These are phyloP conservation scores for Nasturtium officinale DNA, from an alignment of 345 rosid genomes.

Conservation along the genomic window DNA sequence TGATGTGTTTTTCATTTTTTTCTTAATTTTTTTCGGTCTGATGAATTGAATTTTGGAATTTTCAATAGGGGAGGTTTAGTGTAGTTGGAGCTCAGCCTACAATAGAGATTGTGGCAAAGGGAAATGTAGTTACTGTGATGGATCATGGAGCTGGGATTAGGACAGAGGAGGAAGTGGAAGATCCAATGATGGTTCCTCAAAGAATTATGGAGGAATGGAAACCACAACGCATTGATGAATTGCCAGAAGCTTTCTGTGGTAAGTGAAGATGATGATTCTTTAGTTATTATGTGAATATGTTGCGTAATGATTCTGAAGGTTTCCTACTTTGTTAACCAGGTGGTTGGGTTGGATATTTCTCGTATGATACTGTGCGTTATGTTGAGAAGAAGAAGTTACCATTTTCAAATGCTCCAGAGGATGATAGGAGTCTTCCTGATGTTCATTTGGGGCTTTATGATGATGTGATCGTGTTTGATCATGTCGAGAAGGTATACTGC, in stretches of 20 bases:
- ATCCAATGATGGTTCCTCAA: conserved; percentile 87
- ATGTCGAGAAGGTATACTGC: conserved; percentile 73
- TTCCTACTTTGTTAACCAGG: conserved; percentile 47
- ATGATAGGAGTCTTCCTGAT: conserved; percentile 93
- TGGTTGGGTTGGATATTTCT: conserved; percentile 98
- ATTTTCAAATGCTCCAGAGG: conserved; percentile 67
- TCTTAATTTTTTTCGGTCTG: not conserved
- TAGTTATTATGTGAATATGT: not conserved
- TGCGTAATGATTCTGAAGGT: not conserved
- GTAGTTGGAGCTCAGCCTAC: conserved; percentile 91
- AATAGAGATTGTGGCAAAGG: conserved; percentile 83
- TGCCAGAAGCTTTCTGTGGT: conserved; percentile 92
- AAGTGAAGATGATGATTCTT: conserved; percentile 30
- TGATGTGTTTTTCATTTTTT: not conserved
- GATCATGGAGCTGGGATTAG: conserved; percentile 65
- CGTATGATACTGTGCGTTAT: conserved; percentile 89
- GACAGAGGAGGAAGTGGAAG: conserved; percentile 81
- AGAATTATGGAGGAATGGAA: conserved; percentile 82
- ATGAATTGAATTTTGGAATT: conserved; percentile 5
- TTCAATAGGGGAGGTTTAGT: conserved; percentile 78
- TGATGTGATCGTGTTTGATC: conserved; percentile 88
- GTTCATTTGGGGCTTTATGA: conserved; percentile 93
- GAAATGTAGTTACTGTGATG: conserved; percentile 78
- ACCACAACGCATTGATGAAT: conserved; percentile 79
- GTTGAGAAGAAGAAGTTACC: conserved; percentile 89